Percentiles rank a stretch among this genome's conserved stretches.
Evolutionary conservation across 2,329 filamentous ascomycete species (phyloP).

Genomic region (Venturia pyrina): DNA sequence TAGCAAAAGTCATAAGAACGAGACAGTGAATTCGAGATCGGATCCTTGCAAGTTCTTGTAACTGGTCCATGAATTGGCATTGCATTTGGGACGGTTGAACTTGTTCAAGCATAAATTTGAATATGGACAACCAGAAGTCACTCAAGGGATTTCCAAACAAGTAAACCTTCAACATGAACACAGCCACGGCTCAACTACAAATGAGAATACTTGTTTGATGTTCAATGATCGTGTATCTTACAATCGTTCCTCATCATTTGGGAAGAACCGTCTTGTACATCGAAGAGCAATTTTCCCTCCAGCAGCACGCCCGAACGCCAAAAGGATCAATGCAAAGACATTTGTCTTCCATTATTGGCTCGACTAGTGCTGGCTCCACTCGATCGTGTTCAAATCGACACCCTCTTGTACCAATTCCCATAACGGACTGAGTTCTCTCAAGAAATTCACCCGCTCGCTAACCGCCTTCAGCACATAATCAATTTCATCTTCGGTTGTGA

Average conservation of each 20-base stretch:
- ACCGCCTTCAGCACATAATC: constrained; percentile 97
- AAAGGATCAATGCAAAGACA: not conserved
- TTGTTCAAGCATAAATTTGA: no score
- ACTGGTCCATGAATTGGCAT: no score
- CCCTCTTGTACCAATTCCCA: constrained; percentile 99
- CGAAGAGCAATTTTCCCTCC: not conserved
- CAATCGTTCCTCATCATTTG: not conserved
- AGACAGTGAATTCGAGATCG: no score
- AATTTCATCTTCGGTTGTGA: constrained; percentile 90
- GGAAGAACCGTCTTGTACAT: not conserved
- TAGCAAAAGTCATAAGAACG: no score
- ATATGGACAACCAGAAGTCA: no score
- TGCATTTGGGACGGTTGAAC: no score
- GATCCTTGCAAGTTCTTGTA: no score
- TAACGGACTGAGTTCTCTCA: constrained; percentile 86
- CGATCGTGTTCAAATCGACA: constrained; percentile 87
- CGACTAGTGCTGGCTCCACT: constrained; percentile 87
- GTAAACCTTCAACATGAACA: no score
- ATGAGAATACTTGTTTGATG: not conserved
- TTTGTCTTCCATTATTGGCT: not conserved
- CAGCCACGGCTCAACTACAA: no score
- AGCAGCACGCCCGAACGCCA: not conserved
- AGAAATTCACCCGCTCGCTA: constrained; percentile 77
- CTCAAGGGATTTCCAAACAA: no score
- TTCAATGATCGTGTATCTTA: not conserved